These are phyloP conservation scores for Linaria vulgaris DNA, from an alignment of 257 asterid species.

Conservation along the genomic window DNA sequence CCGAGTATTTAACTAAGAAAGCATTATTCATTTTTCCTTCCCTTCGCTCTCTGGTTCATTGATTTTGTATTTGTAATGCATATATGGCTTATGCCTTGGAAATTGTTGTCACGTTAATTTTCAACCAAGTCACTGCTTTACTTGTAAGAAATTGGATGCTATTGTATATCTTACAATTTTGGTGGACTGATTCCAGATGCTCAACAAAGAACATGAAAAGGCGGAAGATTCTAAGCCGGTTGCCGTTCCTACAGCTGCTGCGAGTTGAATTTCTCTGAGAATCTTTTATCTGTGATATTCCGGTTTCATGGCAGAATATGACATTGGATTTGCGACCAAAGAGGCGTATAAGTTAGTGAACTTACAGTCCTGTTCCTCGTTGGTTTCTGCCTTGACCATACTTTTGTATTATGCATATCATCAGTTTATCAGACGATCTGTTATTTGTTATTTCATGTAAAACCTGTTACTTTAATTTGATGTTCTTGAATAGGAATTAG, in stretches of 20 bases:
- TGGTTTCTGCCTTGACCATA: too few relatives aligned
- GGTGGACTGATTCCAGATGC: slow-evolving; percentile 54
- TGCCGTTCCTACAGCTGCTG: slow-evolving; percentile 1
- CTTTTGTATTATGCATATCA: too few relatives aligned
- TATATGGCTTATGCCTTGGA: neutral
- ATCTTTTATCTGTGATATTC: neutral
- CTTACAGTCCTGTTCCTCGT: too few relatives aligned
- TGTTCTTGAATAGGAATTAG: too few relatives aligned
- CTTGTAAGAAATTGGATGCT: neutral
- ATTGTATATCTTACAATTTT: neutral
- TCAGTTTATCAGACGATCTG: too few relatives aligned
- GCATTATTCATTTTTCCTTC: neutral
- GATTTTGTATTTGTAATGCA: neutral
- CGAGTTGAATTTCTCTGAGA: neutral
- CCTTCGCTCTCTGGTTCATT: neutral
- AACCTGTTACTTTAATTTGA: too few relatives aligned
- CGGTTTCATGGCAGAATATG: neutral
- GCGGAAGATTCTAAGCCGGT: slow-evolving; percentile 80
- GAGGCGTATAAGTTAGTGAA: too few relatives aligned
- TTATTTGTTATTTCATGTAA: too few relatives aligned
- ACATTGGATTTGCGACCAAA: neutral
- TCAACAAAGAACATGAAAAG: slow-evolving; percentile 94
- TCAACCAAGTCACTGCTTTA: neutral
- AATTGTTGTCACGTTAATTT: too few relatives aligned
- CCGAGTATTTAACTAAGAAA: neutral